Conservation (phyloP, 78 protist genomes). For the Dictyostelium intermedium region DNA sequence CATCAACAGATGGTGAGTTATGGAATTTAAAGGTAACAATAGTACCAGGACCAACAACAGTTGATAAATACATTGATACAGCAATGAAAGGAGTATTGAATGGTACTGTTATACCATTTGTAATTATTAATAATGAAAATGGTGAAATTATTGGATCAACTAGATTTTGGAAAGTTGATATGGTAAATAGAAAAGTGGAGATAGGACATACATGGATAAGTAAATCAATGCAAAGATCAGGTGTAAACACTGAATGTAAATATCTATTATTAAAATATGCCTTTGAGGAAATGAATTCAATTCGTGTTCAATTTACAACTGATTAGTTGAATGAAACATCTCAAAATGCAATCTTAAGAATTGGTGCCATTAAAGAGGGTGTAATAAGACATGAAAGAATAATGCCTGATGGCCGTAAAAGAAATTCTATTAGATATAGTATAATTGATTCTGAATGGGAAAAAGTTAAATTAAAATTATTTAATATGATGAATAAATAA, state of each 20-base stretch:
- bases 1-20: conserved; percentile 25
- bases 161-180: conserved; percentile 17
- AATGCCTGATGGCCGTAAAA: conserved; percentile 23
- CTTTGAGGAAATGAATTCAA: conserved; percentile 5
- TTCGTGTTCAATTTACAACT: conserved; percentile 33
- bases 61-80: neutral
- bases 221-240: neutral
- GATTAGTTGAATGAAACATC: conserved; percentile 12
- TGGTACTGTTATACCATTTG: neutral
- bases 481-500: neutral
- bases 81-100: neutral
- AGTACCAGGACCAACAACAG: neutral
- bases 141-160: neutral
- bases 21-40: conserved; percentile 1
- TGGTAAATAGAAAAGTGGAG: neutral
- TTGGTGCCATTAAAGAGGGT: conserved; percentile 7
- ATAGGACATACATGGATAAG: conserved; percentile 15
- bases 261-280: neutral
- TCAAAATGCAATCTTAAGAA: neutral
- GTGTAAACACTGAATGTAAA: conserved; percentile 20
- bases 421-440: conserved; percentile 13
- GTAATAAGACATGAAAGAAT: neutral
- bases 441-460: conserved; percentile 17
- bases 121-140: neutral
- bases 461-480: neutral